Conservation (phyloP, 108 stramenopile genomes). For the Cyclotella baltica region DNA sequence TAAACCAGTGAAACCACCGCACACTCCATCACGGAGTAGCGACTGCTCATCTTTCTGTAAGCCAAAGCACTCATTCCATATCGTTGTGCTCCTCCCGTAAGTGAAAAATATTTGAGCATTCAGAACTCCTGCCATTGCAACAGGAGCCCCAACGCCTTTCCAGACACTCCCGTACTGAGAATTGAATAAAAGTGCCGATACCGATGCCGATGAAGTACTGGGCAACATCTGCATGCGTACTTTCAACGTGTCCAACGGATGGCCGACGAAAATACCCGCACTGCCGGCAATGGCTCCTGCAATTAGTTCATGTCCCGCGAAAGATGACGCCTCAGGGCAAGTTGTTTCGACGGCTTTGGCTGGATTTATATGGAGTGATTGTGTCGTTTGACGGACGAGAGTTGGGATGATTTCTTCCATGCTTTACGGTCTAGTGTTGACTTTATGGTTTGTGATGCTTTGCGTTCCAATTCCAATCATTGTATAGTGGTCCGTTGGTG, state of each 20-base stretch:
- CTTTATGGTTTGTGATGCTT: not conserved
- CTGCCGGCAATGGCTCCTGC: constrained; percentile 84
- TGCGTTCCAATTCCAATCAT: not conserved
- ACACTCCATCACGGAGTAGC: constrained; percentile 40
- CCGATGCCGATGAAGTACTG: not conserved
- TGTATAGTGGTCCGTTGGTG: too few relatives aligned
- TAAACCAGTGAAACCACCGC: constrained; percentile 86
- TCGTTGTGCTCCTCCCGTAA: constrained; percentile 71
- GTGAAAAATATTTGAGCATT: constrained; percentile 89
- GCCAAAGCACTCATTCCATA: constrained; percentile 59
- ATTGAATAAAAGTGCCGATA: constrained; percentile 4
- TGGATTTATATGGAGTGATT: not conserved
- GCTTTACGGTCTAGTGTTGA: not conserved
- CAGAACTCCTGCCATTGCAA: constrained; percentile 74
- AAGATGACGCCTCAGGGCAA: not conserved
- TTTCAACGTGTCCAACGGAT: constrained; percentile 94
- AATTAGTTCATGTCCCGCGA: constrained; percentile 69
- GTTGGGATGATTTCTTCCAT: constrained; percentile 12
- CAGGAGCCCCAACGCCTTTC: constrained; percentile 82
- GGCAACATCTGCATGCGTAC: constrained; percentile 32
- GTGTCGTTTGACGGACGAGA: not conserved
- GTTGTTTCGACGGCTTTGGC: not conserved
- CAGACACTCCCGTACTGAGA: constrained; percentile 49
- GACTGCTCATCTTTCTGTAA: not conserved
- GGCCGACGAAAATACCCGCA: constrained; percentile 78